These are phyloP conservation scores for Xylariaceae sp. DNA, from an alignment of 2,329 filamentous ascomycete genomes.

Conservation along the genomic window DNA sequence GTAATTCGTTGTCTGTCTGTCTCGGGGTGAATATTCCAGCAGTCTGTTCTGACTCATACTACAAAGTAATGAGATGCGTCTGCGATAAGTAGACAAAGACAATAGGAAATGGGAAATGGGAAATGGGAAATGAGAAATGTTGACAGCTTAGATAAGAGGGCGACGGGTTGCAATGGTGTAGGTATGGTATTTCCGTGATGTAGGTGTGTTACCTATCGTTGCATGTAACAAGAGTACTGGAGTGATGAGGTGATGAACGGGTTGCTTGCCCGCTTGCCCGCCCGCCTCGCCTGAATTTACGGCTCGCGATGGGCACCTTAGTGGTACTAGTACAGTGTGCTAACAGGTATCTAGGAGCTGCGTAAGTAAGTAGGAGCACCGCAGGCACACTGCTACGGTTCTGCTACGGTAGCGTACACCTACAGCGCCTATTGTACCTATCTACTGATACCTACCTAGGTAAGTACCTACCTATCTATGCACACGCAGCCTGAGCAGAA, in stretches of 20 bases:
- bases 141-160: slow-evolving; percentile 1
- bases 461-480: not conserved
- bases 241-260: slow-evolving; percentile 2
- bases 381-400: no score
- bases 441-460: no score
- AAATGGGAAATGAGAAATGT: not conserved
- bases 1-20: slow-evolving; percentile 7
- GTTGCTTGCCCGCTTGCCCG: slow-evolving; percentile 6
- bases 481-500: not conserved
- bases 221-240: not conserved
- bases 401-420: no score
- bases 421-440: not conserved
- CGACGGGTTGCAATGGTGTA: not conserved
- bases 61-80: not conserved
- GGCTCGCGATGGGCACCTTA: not conserved
- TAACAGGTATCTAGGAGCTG: no score
- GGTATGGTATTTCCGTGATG: not conserved
- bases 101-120: not conserved
- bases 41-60: not conserved
- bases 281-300: not conserved
- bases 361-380: no score
- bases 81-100: not conserved
- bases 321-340: no score
- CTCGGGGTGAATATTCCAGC: not conserved
- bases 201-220: not conserved